Conservation (phyloP, 805 yeast genomes). For the Yarrowia yakushimensis region DNA sequence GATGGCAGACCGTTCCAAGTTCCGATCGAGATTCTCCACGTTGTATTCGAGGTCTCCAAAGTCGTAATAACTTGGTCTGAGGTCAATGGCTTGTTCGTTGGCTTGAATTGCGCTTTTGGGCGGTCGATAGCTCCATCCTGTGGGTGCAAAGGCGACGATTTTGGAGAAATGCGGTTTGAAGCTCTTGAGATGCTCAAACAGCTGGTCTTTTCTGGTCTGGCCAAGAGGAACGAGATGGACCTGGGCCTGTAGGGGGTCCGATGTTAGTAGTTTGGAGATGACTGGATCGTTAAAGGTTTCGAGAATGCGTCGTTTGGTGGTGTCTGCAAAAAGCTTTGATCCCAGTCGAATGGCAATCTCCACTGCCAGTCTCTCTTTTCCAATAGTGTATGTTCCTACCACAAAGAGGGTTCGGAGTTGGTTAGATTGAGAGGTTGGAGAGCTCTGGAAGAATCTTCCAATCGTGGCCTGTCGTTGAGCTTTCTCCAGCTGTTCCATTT, state of each 20-base stretch:
- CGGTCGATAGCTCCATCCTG: constrained; percentile 78
- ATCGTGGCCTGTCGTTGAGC: constrained; percentile 23
- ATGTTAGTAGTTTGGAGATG: constrained; percentile 43
- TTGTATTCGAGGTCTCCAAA: constrained; percentile 29
- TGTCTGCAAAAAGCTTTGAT: constrained; percentile 44
- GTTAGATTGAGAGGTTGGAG: constrained; percentile 37
- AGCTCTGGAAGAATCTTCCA: constrained; percentile 37
- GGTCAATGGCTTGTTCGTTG: constrained; percentile 28
- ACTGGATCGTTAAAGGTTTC: constrained; percentile 45
- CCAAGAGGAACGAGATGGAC: constrained; percentile 75
- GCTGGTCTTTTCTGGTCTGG: constrained; percentile 42
- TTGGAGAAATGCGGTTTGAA: constrained; percentile 50
- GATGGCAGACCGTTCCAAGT: constrained; percentile 38
- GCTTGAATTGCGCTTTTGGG: constrained; percentile 27
- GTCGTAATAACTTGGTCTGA: constrained; percentile 19
- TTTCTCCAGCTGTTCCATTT: constrained; percentile 27
- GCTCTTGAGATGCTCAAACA: constrained; percentile 50
- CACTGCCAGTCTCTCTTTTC: constrained; percentile 83
- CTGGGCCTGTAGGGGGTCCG: constrained; percentile 47
- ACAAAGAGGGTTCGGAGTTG: constrained; percentile 47
- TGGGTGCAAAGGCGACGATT: constrained; percentile 74
- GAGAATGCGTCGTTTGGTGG: constrained; percentile 48
- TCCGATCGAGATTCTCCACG: constrained; percentile 32
- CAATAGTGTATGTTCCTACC: constrained; percentile 88
- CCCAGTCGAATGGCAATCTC: constrained; percentile 39